Base-by-base conservation (phyloP, 176 grass and related monocot genomes). In the Paspalum notatum region DNA sequence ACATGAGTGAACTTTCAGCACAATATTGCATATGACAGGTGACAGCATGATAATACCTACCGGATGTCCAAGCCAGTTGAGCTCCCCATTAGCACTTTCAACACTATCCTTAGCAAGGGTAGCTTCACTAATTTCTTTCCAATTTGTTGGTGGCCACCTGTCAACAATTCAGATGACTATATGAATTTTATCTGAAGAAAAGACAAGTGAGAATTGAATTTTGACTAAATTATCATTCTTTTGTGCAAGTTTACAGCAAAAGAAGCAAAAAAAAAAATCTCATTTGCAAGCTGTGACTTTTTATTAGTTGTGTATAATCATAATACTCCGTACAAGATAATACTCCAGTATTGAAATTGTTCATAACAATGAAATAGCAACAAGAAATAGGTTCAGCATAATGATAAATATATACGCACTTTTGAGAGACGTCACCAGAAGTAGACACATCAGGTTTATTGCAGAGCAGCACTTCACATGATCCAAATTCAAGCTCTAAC, bases 121-220 rank as follows among this genome's bases (percentile, higher is more conserved):
- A 83, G 90, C 85, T 78, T 91, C 92, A 82, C 83, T 81, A 82
- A 85, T 70, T 77, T 94, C 88, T 20, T 76, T 82, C 86, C 89
- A 68, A 62, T 85, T 90, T 94, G 80, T 69, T 74, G 84, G 66
- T 89, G 85, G 74, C 87, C 92, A 81, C 66, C 95, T 98, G 90
- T 64, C 72, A 82, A 82, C 41, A 77, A 74, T 79, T 75, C 62
- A 90, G 80, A 88, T 63, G 67, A 76, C 12, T 63, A 15, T 39
- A 68, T 80, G 63, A 65, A 45, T 49, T 52, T 71, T 71, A 67
- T 9, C 42, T 58, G 51, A 67, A 71, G 14, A 51, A 64, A 81
- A 51, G 32, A 66, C 11, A 41, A 60, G 20, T 3, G 8, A 58
- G 1, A 84, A 52, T 60, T 47, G 21, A 76, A 8, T 62, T 76